phyloP scores from a whole-genome alignment of 1,139 yeast species.

The Geotrichum phurueaensis region DNA sequence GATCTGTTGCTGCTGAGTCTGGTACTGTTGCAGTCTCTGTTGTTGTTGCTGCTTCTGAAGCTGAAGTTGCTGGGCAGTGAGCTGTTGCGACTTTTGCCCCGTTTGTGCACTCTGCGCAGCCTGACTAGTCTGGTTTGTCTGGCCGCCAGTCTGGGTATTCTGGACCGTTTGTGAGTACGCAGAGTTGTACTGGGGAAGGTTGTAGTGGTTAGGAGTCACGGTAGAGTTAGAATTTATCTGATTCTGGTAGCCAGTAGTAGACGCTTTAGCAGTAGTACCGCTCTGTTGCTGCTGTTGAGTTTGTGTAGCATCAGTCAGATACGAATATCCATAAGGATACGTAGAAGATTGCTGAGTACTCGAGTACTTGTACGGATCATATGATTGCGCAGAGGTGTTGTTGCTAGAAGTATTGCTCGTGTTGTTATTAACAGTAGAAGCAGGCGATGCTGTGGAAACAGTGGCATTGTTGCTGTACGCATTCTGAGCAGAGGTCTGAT shows the following conservation, averaged over 20 bases:
- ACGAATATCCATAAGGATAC: neutral
- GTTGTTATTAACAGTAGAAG: neutral
- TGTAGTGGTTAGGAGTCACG: neutral
- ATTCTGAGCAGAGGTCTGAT: neutral
- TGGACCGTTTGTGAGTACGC: neutral
- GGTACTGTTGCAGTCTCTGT: conserved; percentile 1
- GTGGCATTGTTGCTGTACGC: neutral
- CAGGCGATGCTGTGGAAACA: neutral
- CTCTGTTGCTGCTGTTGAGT: neutral
- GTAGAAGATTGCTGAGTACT: neutral
- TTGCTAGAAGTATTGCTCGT: neutral
- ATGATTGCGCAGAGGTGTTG: neutral
- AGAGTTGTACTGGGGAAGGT: neutral
- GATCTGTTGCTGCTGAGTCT: neutral
- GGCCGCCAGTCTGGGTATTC: neutral
- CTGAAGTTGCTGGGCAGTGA: conserved; percentile 1
- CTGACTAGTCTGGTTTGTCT: neutral
- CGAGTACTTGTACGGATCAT: neutral
- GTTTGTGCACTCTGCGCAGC: neutral
- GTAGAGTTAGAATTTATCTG: neutral
- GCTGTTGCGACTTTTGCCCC: neutral
- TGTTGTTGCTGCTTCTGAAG: conserved; percentile 1
- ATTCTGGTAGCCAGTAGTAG: neutral
- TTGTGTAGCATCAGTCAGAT: neutral
- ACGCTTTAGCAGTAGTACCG: neutral